These are phyloP conservation scores for Cryptosporidium xiaoi DNA, from an alignment of 169 alveolate genomes.

Conservation along the genomic window DNA sequence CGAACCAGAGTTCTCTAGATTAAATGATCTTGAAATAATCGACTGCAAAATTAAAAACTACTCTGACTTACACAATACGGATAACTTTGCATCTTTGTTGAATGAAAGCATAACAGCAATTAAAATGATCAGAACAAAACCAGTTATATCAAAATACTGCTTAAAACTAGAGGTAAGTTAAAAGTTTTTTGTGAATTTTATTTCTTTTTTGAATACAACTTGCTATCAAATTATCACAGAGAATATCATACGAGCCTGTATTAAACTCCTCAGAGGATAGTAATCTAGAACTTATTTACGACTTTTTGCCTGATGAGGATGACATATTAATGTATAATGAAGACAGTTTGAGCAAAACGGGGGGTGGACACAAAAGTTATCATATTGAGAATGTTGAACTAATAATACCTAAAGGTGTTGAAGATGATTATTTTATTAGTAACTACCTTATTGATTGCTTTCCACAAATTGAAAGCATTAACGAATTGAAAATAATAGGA, in stretches of 20 bases:
- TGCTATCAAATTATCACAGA: neutral
- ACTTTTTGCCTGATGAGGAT: too few relatives aligned
- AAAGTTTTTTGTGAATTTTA: neutral
- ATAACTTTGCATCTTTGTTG: neutral
- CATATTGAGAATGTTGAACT: slow-evolving; percentile 25
- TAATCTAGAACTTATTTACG: too few relatives aligned
- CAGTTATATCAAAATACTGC: slow-evolving; percentile 12
- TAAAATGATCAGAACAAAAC: slow-evolving; percentile 15
- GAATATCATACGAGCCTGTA: too few relatives aligned
- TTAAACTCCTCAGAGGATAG: too few relatives aligned
- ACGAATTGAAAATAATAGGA: slow-evolving; percentile 7
- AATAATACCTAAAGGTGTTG: slow-evolving; percentile 9
- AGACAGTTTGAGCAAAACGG: too few relatives aligned
- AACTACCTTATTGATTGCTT: slow-evolving; percentile 10
- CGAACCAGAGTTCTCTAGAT: neutral
- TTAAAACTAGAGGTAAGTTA: slow-evolving; percentile 53
- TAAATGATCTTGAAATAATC: slow-evolving; percentile 10
- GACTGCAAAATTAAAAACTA: slow-evolving; percentile 29
- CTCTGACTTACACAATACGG: neutral
- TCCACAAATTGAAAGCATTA: slow-evolving; percentile 17
- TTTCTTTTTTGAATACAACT: neutral
- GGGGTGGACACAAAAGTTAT: too few relatives aligned
- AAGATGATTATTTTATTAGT: neutral
- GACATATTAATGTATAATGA: too few relatives aligned
- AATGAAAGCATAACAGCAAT: too few relatives aligned